Percentiles rank a stretch among this genome's conserved stretches.
These are phyloP conservation scores for Gamsiella multidivaricata DNA, from an alignment of 192 early-diverging fungal genomes.

Conservation along the genomic window DNA sequence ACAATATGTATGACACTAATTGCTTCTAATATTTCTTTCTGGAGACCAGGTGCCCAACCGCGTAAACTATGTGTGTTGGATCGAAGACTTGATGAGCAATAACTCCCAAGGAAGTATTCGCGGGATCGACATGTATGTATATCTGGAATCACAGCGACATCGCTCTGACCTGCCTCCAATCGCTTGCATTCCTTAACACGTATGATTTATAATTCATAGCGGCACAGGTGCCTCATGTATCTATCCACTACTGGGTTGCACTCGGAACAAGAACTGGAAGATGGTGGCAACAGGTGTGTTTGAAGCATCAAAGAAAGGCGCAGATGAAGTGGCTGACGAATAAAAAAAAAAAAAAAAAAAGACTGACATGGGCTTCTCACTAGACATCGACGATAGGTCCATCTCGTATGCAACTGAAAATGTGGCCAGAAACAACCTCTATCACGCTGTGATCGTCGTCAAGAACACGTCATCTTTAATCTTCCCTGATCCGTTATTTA, in stretches of 20 bases:
- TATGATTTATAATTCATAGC: too few species aligned
- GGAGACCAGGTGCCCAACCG: slow-evolving; percentile 48
- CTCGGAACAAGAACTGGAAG: slow-evolving; percentile 63
- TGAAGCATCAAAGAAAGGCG: too few species aligned
- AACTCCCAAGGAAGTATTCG: slow-evolving; percentile 18
- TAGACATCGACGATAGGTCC: slow-evolving; percentile 74
- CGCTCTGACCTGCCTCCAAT: too few species aligned
- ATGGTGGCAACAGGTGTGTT: slow-evolving; percentile 78
- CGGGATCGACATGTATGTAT: slow-evolving; percentile 74
- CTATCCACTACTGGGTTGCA: slow-evolving; percentile 85
- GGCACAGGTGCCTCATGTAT: slow-evolving; percentile 93
- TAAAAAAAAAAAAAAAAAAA: too few species aligned
- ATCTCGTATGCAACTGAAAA: slow-evolving; percentile 75
- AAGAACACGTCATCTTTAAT: slow-evolving; percentile 52
- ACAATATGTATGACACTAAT: not conserved
- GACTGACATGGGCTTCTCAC: not conserved
- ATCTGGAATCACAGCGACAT: too few species aligned
- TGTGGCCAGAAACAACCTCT: slow-evolving; percentile 69
- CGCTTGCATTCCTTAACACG: too few species aligned
- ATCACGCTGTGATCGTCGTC: slow-evolving; percentile 64
- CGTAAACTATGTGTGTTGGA: slow-evolving; percentile 77
- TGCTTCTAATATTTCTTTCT: not conserved
- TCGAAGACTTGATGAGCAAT: slow-evolving; percentile 68
- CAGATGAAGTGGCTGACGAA: slow-evolving; percentile 2
- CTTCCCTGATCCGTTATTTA: slow-evolving; percentile 12